Percentiles rank a stretch among this genome's conserved stretches.
Conservation (phyloP, 1,139 yeast species). For the Suhomyces yuchorum region DNA sequence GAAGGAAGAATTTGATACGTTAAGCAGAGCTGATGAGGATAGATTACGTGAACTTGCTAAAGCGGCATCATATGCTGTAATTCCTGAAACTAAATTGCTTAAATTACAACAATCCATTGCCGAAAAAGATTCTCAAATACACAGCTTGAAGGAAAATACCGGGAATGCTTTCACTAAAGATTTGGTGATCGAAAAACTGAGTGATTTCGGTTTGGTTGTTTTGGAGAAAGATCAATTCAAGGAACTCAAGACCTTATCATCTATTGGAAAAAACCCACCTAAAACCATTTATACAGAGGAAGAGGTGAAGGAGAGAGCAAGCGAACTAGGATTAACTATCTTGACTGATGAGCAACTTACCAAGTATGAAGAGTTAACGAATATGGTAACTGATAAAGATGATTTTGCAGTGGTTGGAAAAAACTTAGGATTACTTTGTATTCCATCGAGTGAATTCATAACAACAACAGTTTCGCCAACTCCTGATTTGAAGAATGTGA, state of each 20-base stretch:
- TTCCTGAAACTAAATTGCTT: conserved; percentile 31
- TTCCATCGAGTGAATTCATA: conserved; percentile 58
- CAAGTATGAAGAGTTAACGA: conserved; percentile 23
- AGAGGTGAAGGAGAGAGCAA: conserved; percentile 23
- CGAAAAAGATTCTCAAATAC: conserved; percentile 37
- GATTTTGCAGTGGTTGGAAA: conserved; percentile 38
- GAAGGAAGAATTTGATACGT: conserved; percentile 25
- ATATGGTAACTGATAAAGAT: conserved; percentile 19
- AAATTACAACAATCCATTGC: conserved; percentile 35
- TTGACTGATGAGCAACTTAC: conserved; percentile 42
- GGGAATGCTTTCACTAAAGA: conserved; percentile 26
- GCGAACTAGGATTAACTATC: conserved; percentile 41
- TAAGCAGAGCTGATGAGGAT: conserved; percentile 19
- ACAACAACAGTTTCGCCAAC: conserved; percentile 59
- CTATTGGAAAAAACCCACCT: conserved; percentile 17
- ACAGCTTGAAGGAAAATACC: conserved; percentile 24
- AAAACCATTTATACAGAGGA: conserved; percentile 19
- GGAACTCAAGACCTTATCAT: conserved; percentile 23
- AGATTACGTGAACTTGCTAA: conserved; percentile 22
- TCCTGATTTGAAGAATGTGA: conserved; percentile 60
- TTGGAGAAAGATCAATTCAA: conserved; percentile 36
- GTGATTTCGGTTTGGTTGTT: conserved; percentile 41
- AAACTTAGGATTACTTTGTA: conserved; percentile 49
- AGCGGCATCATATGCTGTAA: conserved; percentile 18
- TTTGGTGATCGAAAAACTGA: conserved; percentile 34